Percentiles rank a stretch among this genome's conserved stretches.
These are phyloP conservation scores for Fraxinus anomala DNA, from an alignment of 257 asterid species.

Conservation along the genomic window DNA sequence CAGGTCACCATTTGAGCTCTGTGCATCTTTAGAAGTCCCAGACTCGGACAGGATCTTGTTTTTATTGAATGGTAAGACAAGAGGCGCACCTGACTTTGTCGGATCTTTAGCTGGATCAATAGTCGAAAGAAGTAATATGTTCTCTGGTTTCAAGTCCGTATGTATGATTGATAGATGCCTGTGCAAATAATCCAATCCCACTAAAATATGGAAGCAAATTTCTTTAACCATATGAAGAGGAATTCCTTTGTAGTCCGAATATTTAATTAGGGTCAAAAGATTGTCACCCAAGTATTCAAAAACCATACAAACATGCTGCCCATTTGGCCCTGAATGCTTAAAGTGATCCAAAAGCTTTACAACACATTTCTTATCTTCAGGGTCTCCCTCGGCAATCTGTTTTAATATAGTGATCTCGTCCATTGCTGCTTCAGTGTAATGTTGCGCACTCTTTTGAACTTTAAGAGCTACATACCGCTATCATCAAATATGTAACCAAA, in stretches of 20 bases:
- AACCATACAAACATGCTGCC: conserved; percentile 98
- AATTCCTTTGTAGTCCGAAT: conserved; percentile 77
- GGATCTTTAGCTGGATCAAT: conserved; percentile 88
- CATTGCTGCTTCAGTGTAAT: conserved; percentile 95
- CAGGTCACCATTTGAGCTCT: conserved; percentile 55
- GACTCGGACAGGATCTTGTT: conserved; percentile 51
- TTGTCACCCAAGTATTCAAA: conserved; percentile 94
- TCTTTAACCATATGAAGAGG: conserved; percentile 86
- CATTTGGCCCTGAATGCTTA: conserved; percentile 97
- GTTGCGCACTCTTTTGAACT: conserved; percentile 96
- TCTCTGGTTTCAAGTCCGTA: conserved; percentile 97
- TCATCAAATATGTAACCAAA: conserved; percentile 23
- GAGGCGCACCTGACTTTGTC: conserved; percentile 60
- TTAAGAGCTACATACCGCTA: conserved; percentile 85
- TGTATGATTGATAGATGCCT: conserved; percentile 90
- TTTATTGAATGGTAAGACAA: conserved; percentile 63
- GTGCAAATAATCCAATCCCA: conserved; percentile 91
- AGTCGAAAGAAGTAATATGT: conserved; percentile 70
- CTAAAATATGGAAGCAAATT: conserved; percentile 78
- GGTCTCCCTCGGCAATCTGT: conserved; percentile 90
- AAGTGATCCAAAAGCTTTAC: conserved; percentile 95
- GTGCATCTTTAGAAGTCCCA: conserved; percentile 56
- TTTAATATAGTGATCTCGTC: conserved; percentile 88
- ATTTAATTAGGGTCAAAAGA: conserved; percentile 83
- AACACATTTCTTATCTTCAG: conserved; percentile 84